phyloP scores from a whole-genome alignment of 805 yeast species.

The Saturnispora kantuleensis region DNA sequence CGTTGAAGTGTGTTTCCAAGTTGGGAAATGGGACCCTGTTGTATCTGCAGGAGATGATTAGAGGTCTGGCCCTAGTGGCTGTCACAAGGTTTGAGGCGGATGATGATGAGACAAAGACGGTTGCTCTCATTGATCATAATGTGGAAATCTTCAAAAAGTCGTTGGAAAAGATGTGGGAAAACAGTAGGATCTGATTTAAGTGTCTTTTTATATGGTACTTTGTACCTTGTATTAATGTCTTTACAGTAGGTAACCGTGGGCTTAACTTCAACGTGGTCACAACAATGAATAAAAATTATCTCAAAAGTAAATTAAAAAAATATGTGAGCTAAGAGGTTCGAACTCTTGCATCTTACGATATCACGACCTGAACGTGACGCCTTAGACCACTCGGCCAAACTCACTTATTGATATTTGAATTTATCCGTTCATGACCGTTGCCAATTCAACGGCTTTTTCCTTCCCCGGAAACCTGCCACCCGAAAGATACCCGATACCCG shows the following conservation, averaged over 20 bases:
- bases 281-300: background rate
- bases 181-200: conserved; percentile 24
- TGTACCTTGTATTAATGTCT: background rate
- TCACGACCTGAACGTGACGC: conserved; percentile 24
- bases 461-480: too few species aligned
- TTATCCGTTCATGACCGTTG: too few species aligned
- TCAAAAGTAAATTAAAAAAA: conserved; percentile 3
- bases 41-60: conserved; percentile 82
- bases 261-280: too few species aligned
- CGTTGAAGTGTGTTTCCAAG: conserved; percentile 52
- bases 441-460: too few species aligned
- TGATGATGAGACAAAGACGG: conserved; percentile 33
- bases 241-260: background rate
- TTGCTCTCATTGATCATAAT: conserved; percentile 78
- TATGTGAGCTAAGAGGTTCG: conserved; percentile 22
- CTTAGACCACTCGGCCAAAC: conserved; percentile 25
- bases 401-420: conserved; percentile 9
- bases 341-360: conserved; percentile 23
- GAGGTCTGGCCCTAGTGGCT: conserved; percentile 87
- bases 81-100: conserved; percentile 60
- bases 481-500: too few species aligned
- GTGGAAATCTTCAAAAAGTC: conserved; percentile 72
- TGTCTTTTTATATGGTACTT: background rate
- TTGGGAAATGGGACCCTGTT: conserved; percentile 78
- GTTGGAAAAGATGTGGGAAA: conserved; percentile 61